These are phyloP conservation scores for Candida maesae DNA, from an alignment of 805 yeast genomes.

Conservation along the genomic window DNA sequence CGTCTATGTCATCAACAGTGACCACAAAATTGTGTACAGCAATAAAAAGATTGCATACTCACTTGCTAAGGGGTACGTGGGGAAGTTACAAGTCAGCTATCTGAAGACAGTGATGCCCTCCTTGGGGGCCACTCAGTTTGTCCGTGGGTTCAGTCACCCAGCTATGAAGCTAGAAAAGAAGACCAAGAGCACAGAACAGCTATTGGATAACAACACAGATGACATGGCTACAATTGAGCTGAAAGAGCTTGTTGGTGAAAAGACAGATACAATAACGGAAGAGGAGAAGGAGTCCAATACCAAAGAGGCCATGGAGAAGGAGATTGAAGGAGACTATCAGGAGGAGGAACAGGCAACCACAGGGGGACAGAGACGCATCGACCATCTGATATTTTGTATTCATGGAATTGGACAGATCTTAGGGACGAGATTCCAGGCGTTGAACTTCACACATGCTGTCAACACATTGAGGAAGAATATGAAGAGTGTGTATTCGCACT, in stretches of 20 bases:
- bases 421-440: conserved; percentile 71
- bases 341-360: conserved; percentile 38
- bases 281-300: conserved; percentile 28
- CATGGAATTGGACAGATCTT: conserved; percentile 95
- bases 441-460: conserved; percentile 84
- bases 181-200: neutral
- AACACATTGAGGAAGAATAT: conserved; percentile 55
- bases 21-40: conserved; percentile 35
- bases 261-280: conserved; percentile 10
- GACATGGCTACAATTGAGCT: conserved; percentile 22
- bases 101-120: conserved; percentile 35
- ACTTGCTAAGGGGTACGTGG: conserved; percentile 39
- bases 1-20: conserved; percentile 12
- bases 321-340: conserved; percentile 48
- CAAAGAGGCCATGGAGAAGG: conserved; percentile 43
- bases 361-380: conserved; percentile 45
- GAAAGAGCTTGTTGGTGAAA: conserved; percentile 22
- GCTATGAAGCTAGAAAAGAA: neutral
- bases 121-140: conserved; percentile 46
- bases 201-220: conserved; percentile 4
- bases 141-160: conserved; percentile 41
- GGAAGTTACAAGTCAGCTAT: conserved; percentile 35
- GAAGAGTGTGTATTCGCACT: conserved; percentile 46
- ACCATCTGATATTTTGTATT: conserved; percentile 76
- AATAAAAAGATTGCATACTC: conserved; percentile 43